Conservation (phyloP, 2,329 filamentous ascomycete species). For the Fusarium agapanthi region DNA sequence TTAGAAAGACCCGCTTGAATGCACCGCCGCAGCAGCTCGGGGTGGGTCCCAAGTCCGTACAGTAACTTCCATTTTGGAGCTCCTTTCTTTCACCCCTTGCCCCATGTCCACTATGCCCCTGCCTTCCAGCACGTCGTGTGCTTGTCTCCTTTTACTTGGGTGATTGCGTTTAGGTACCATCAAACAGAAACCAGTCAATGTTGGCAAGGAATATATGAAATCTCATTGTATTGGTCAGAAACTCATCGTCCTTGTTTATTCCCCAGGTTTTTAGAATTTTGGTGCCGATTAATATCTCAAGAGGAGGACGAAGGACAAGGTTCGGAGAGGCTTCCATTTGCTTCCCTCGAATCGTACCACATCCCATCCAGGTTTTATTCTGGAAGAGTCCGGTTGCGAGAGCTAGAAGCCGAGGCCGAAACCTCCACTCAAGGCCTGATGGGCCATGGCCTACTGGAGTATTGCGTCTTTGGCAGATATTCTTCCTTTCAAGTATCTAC, state of each 20-base stretch:
- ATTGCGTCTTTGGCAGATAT: neutral
- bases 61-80: conserved; percentile 19
- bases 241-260: conserved; percentile 2
- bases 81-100: conserved; percentile 20
- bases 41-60: conserved; percentile 22
- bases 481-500: neutral
- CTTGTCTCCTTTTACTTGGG: conserved; percentile 8
- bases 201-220: conserved; percentile 1
- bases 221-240: conserved; percentile 11
- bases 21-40: conserved; percentile 17
- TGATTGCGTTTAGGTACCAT: neutral
- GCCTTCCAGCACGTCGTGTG: conserved; percentile 4
- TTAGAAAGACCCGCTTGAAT: conserved; percentile 15
- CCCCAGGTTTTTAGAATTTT: conserved; percentile 29
- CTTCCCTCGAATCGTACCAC: conserved; percentile 26
- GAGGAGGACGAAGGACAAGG: neutral
- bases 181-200: neutral
- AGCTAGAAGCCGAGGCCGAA: neutral
- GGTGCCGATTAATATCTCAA: neutral
- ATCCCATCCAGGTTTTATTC: conserved; percentile 1
- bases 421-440: conserved; percentile 10
- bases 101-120: neutral
- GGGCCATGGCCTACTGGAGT: neutral
- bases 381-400: conserved; percentile 1
- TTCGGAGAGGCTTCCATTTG: conserved; percentile 18